Evolutionary conservation across 2,329 filamentous ascomycete species (phyloP).

Genomic region (Penicillium sp.): DNA sequence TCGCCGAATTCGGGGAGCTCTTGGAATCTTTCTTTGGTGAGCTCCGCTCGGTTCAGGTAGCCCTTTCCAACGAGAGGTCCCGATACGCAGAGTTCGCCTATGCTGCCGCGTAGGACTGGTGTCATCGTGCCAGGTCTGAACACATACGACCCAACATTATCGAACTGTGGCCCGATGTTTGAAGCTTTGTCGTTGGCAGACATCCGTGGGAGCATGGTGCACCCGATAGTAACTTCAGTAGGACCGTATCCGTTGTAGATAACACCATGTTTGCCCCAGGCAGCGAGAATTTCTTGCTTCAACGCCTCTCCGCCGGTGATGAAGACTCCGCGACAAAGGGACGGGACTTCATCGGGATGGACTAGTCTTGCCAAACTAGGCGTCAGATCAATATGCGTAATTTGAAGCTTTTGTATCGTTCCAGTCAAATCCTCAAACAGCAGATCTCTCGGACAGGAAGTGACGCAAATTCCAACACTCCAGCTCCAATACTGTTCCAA

Average conservation of each 20-base stretch:
- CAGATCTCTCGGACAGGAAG: conserved; percentile 76
- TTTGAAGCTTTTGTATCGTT: conserved; percentile 67
- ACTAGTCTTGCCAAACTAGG: conserved; percentile 79
- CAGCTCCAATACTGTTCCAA: conserved; percentile 95
- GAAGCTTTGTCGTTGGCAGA: conserved; percentile 73
- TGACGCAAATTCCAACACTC: conserved; percentile 82
- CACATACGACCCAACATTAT: conserved; percentile 83
- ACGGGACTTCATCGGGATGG: conserved; percentile 76
- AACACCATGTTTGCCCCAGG: conserved; percentile 74
- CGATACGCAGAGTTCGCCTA: conserved; percentile 86
- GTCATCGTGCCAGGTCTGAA: conserved; percentile 65
- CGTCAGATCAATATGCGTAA: conserved; percentile 90
- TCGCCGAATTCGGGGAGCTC: conserved; percentile 56
- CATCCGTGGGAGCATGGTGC: conserved; percentile 84
- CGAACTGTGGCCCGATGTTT: conserved; percentile 84
- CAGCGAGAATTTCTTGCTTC: conserved; percentile 83
- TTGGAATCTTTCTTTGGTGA: conserved; percentile 76
- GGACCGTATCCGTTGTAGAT: conserved; percentile 94
- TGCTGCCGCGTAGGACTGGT: conserved; percentile 72
- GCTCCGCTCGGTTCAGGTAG: conserved; percentile 75
- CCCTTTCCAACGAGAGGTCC: conserved; percentile 85
- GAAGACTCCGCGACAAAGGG: conserved; percentile 77
- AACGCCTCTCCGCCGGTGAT: conserved; percentile 89
- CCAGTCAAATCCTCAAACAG: conserved; percentile 78
- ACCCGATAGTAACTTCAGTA: conserved; percentile 88